Evolutionary conservation across 768 basidiomycete genomes (phyloP).

Genomic region (Mrakia frigida): DNA sequence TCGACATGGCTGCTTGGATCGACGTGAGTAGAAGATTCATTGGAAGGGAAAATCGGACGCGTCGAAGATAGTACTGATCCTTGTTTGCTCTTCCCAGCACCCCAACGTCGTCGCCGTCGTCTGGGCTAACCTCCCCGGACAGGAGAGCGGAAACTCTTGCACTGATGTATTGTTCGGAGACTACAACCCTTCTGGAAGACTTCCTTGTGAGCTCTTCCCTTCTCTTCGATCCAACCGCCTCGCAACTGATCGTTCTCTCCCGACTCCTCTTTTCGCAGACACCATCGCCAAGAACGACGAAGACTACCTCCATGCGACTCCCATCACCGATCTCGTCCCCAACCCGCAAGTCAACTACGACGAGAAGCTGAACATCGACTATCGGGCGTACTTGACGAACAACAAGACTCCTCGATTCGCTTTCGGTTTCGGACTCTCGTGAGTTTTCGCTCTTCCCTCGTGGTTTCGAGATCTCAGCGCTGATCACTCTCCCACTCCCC

Average conservation of each 20-base stretch:
- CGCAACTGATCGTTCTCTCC: not conserved
- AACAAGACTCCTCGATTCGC: constrained; percentile 43
- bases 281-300: constrained; percentile 61
- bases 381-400: not conserved
- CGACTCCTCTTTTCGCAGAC: constrained; percentile 43
- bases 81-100: constrained; percentile 45
- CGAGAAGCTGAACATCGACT: constrained; percentile 53
- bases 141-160: constrained; percentile 65
- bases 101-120: not conserved
- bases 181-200: constrained; percentile 60
- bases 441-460: too few species aligned
- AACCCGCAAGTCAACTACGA: constrained; percentile 38
- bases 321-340: constrained; percentile 44
- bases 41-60: too few species aligned
- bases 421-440: constrained; percentile 79
- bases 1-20: too few species aligned
- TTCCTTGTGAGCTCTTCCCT: not conserved
- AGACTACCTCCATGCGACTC: constrained; percentile 51
- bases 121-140: constrained; percentile 44
- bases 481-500: too few species aligned
- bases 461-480: too few species aligned
- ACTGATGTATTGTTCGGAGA: constrained; percentile 63
- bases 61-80: too few species aligned
- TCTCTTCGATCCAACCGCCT: not conserved
- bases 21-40: too few species aligned